Percentiles rank a stretch among this genome's conserved stretches.
Conservation (phyloP, 2,329 filamentous ascomycete species). For the Cladophialophora exuberans region DNA sequence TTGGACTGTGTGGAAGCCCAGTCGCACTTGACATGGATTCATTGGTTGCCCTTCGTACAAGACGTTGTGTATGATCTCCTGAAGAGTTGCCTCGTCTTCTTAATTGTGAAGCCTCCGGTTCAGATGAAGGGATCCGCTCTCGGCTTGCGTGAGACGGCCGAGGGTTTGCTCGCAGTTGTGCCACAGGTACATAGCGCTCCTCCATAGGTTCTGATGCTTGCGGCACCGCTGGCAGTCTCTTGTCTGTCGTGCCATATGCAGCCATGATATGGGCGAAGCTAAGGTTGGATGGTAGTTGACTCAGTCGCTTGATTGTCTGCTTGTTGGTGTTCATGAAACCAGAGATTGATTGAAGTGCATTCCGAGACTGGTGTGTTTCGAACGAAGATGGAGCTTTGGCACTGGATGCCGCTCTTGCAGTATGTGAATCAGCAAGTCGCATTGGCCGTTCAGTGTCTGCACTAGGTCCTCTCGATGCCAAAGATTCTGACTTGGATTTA, state of each 20-base stretch:
- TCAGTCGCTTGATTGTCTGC: slow-evolving; percentile 23
- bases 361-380: slow-evolving; percentile 16
- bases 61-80: slow-evolving; percentile 3
- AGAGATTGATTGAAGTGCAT: slow-evolving; percentile 19
- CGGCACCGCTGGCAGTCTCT: neutral
- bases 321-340: slow-evolving; percentile 18
- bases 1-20: slow-evolving; percentile 15
- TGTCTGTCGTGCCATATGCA: slow-evolving; percentile 11
- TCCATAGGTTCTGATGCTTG: neutral
- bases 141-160: neutral
- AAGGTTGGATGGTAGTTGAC: slow-evolving; percentile 20
- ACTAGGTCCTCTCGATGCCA: neutral
- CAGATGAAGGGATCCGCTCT: neutral
- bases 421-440: slow-evolving; percentile 17
- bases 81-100: neutral
- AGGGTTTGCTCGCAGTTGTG: neutral
- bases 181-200: neutral
- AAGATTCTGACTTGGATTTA: neutral
- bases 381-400: slow-evolving; percentile 15
- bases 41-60: slow-evolving; percentile 18
- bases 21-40: slow-evolving; percentile 18
- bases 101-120: neutral
- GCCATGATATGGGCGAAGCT: slow-evolving; percentile 22
- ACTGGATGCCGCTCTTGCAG: slow-evolving; percentile 13
- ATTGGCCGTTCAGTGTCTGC: neutral